Evolutionary conservation across 352 stramenopile species (phyloP).

Genomic region (Salisapilia sapeloensis): DNA sequence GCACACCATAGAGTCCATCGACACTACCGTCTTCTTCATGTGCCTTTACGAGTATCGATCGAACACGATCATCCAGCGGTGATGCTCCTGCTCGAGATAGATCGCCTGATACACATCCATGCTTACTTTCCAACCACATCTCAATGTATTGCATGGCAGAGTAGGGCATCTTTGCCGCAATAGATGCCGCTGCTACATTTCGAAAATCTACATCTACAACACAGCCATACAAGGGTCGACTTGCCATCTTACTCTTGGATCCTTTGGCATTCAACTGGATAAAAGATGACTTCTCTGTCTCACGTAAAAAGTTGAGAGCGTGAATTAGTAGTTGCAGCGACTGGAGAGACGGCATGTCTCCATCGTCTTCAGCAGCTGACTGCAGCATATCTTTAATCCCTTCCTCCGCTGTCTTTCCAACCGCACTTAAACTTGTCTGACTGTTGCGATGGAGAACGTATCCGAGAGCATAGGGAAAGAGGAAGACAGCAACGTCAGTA

Average conservation of each 20-base stretch:
- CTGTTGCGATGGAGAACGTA: constrained; percentile 12
- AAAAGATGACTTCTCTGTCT: constrained; percentile 56
- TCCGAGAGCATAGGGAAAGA: constrained; percentile 58
- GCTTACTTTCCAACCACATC: constrained; percentile 57
- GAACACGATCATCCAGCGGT: constrained; percentile 11
- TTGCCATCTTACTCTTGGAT: constrained; percentile 3
- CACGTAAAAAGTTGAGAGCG: constrained; percentile 62
- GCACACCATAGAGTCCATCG: constrained; percentile 66
- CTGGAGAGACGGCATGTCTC: constrained; percentile 9
- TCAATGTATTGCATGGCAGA: constrained; percentile 83
- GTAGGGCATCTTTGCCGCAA: constrained; percentile 72
- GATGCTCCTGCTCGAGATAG: background rate
- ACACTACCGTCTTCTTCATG: constrained; percentile 43
- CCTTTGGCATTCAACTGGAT: constrained; percentile 41
- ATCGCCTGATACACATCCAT: constrained; percentile 20
- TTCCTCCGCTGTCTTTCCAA: constrained; percentile 13
- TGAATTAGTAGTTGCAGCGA: constrained; percentile 60
- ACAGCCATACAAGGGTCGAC: constrained; percentile 28
- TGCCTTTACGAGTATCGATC: constrained; percentile 41
- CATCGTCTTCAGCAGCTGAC: background rate
- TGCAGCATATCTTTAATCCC: constrained; percentile 23
- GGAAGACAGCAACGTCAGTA: constrained; percentile 45
- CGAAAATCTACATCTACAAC: constrained; percentile 45
- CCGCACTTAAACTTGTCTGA: constrained; percentile 3
- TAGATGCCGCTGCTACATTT: constrained; percentile 35